phyloP scores from a whole-genome alignment of 208 protist species.

The Trichomonas vaginalis region DNA sequence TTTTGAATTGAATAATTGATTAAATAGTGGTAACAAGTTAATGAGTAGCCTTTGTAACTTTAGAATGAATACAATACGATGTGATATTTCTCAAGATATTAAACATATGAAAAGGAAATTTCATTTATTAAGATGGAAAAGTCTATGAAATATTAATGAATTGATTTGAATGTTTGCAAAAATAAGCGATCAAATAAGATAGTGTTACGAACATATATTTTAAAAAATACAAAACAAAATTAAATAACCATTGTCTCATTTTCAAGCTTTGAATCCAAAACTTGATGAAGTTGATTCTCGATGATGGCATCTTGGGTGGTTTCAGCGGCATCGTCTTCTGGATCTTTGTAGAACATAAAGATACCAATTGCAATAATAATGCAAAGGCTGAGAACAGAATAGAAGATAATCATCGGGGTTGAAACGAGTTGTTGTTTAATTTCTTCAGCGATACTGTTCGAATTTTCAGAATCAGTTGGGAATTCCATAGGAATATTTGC shows the following conservation, averaged over 20 bases:
- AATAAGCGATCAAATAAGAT: no score
- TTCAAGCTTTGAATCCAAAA: not conserved
- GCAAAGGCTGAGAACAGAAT: not conserved
- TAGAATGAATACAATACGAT: no score
- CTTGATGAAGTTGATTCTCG: not conserved
- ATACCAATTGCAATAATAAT: not conserved
- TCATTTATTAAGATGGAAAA: no score
- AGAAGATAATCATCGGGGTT: not conserved
- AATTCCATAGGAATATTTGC: not conserved
- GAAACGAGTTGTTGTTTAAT: not conserved
- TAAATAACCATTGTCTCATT: not conserved
- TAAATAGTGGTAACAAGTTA: no score
- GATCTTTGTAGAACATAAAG: not conserved
- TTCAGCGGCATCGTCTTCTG: not conserved
- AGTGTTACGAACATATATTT: no score
- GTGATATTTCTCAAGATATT: no score
- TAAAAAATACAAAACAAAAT: no score
- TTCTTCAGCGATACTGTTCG: not conserved
- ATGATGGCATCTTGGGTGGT: not conserved
- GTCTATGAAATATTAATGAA: no score
- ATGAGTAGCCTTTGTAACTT: no score
- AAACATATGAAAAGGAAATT: no score
- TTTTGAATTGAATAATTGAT: no score
- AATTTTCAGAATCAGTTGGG: not conserved
- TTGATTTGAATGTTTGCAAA: no score